Evolutionary conservation across 352 stramenopile species (phyloP), one percentile per base, ranked within the genome.

Genomic region (Pythium myriotylum): DNA sequence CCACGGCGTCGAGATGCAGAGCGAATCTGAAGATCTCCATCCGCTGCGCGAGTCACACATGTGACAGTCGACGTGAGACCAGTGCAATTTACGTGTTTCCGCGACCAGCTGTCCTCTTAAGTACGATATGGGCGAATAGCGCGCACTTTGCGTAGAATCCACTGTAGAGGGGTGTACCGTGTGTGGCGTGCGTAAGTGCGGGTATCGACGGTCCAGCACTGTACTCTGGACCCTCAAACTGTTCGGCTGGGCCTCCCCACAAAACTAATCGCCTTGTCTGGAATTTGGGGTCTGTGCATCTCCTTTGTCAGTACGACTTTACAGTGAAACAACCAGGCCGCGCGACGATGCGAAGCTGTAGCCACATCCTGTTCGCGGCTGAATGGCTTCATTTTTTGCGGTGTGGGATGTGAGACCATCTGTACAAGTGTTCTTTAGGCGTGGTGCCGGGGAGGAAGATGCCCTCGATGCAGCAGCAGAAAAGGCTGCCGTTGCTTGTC

Each of bases 391-490:
- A 51, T 24, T 51, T 20, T 17, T 35, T 57, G 50, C 16, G 22
- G 22, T 45, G 23, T 48, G 50, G 50, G 35, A 57, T 54, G 41
- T 57, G 50, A 47, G 37, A 47, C 50, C 50, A 57, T 57, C 32
- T 57, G 50, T 48, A 39, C n/a, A n/a, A n/a, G 35, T 20, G 48
- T 39, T 41, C 32, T 53, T 26, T 53, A 53, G 37, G 37, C 37
- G 37, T 43, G 37, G 29, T 35, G 29, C 29, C 29, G 29, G 29
- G 29, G 29, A n/a, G n/a, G n/a, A 35, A 35, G 37, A 43, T 43
- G 37, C 37, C 37, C 37, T 20, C 37, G 17, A 20, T 43, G 37
- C 37, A 43, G 17, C 13, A 43, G 37, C 37, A 43, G 37, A 43
- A 17, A 43, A 43, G 37, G 37, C 37, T 43, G 37, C 37, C 37